These are phyloP conservation scores for Pseudogymnoascus sp. DNA, from an alignment of 2,329 filamentous ascomycete genomes.

Conservation along the genomic window DNA sequence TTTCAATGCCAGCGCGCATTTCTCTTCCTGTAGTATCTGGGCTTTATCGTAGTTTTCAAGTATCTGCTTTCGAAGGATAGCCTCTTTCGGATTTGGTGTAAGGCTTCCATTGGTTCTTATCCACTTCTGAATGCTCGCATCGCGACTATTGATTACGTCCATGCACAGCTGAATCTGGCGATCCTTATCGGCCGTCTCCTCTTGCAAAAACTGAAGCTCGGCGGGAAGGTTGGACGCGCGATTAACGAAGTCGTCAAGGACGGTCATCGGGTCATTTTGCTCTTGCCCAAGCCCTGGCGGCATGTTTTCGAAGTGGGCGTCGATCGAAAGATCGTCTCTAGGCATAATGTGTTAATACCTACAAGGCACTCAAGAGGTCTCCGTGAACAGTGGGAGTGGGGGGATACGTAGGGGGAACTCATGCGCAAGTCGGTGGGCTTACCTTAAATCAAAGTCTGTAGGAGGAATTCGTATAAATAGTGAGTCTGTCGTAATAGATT, in stretches of 20 bases:
- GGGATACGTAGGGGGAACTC: background rate
- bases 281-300: constrained; percentile 53
- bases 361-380: background rate
- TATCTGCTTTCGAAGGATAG: constrained; percentile 59
- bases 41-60: constrained; percentile 62
- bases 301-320: constrained; percentile 39
- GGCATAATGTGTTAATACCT: constrained; percentile 58
- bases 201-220: constrained; percentile 75
- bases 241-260: constrained; percentile 74
- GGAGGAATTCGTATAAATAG: background rate
- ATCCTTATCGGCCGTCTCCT: constrained; percentile 78
- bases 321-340: constrained; percentile 67
- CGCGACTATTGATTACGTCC: constrained; percentile 63
- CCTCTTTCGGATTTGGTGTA: constrained; percentile 69
- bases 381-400: background rate
- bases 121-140: constrained; percentile 72
- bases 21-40: constrained; percentile 67
- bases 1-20: constrained; percentile 63
- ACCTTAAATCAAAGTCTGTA: background rate
- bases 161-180: constrained; percentile 63
- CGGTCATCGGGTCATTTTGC: constrained; percentile 57
- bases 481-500: background rate
- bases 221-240: constrained; percentile 72
- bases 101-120: constrained; percentile 72
- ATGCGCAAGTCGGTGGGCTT: background rate